phyloP scores from a whole-genome alignment of 495 filamentous ascomycete genomes.

The Schizothecium vesticola region DNA sequence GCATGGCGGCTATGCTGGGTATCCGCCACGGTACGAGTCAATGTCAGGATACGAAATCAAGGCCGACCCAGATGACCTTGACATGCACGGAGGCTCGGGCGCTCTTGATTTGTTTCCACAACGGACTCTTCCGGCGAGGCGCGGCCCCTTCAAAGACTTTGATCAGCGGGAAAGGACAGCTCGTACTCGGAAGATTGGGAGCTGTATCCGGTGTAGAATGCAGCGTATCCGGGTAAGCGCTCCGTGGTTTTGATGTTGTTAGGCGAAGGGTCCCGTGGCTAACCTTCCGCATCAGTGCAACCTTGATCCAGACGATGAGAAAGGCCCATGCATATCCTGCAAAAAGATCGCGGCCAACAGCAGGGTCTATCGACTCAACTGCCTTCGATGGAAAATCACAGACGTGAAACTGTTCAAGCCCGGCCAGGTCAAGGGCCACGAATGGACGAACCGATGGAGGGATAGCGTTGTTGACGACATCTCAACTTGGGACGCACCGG shows the following conservation, averaged over 20 bases:
- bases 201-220: slow-evolving; percentile 50
- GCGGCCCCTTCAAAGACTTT: slow-evolving; percentile 45
- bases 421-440: slow-evolving; percentile 44
- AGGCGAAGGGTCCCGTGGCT: slow-evolving; percentile 1
- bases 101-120: slow-evolving; percentile 16
- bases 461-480: slow-evolving; percentile 46
- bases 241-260: background rate
- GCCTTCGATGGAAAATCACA: slow-evolving; percentile 47
- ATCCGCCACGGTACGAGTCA: slow-evolving; percentile 9
- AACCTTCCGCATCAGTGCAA: slow-evolving; percentile 35
- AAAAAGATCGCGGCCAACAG: slow-evolving; percentile 34
- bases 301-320: slow-evolving; percentile 35
- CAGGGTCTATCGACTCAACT: slow-evolving; percentile 43
- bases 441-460: slow-evolving; percentile 50
- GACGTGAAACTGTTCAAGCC: slow-evolving; percentile 48
- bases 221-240: slow-evolving; percentile 48
- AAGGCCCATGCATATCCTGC: slow-evolving; percentile 45
- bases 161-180: slow-evolving; percentile 43
- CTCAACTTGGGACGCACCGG: slow-evolving; percentile 40
- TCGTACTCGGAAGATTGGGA: slow-evolving; percentile 45
- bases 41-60: slow-evolving; percentile 11
- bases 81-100: slow-evolving; percentile 6
- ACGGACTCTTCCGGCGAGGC: slow-evolving; percentile 31
- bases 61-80: slow-evolving; percentile 12
- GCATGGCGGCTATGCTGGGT: background rate